Evolutionary conservation across 345 rosid genomes (phyloP).

Genomic region (Citrus inodora): DNA sequence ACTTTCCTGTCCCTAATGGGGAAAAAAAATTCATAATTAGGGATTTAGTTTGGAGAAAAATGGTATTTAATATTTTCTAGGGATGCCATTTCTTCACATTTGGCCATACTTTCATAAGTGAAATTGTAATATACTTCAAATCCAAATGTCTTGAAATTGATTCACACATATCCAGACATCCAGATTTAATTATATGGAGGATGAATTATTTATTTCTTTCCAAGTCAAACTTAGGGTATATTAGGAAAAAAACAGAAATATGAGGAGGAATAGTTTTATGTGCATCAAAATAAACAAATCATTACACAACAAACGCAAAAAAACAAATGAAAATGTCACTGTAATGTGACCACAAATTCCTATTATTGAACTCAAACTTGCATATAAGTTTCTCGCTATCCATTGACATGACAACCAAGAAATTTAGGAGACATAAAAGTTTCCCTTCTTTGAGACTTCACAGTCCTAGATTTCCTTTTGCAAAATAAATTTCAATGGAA

Average conservation of each 20-base stretch:
- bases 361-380: conserved; percentile 15
- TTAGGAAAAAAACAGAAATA: not conserved
- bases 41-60: not conserved
- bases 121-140: not conserved
- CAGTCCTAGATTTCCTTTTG: not conserved
- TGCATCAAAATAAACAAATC: not conserved
- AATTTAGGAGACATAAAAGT: not conserved
- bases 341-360: conserved; percentile 12
- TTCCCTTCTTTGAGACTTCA: not conserved
- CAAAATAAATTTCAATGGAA: conserved; percentile 33
- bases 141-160: not conserved
- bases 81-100: too few species aligned
- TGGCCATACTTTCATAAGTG: too few species aligned
- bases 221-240: conserved; percentile 13
- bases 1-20: not conserved
- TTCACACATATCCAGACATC: not conserved
- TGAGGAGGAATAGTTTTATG: conserved; percentile 12
- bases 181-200: not conserved
- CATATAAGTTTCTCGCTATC: conserved; percentile 12
- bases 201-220: not conserved
- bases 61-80: not conserved
- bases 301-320: conserved; percentile 17
- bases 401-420: conserved; percentile 11
- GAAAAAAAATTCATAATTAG: not conserved
- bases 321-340: conserved; percentile 15